Conservation (phyloP, 2,329 filamentous ascomycete species). For the Purpureocillium takamizusanense region DNA sequence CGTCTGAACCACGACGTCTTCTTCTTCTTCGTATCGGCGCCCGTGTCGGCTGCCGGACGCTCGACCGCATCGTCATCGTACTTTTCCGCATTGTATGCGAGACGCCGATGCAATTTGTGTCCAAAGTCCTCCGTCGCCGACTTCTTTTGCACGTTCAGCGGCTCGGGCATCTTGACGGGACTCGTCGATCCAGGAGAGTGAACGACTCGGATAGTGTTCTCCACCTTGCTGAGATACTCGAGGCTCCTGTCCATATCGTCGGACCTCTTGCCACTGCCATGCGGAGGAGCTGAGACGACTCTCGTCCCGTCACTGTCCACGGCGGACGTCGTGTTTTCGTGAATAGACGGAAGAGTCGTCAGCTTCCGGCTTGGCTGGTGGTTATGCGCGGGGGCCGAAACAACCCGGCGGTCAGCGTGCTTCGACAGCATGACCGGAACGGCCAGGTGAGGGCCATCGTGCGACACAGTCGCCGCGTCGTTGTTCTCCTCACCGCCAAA, state of each 20-base stretch:
- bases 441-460: conserved; percentile 18
- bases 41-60: conserved; percentile 8
- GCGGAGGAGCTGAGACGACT: conserved; percentile 36
- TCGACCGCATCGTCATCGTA: conserved; percentile 10
- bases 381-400: conserved; percentile 41
- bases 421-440: conserved; percentile 21
- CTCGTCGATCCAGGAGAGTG: conserved; percentile 33
- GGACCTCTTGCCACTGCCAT: conserved; percentile 19
- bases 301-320: conserved; percentile 26
- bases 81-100: conserved; percentile 8
- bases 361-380: conserved; percentile 25
- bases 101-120: conserved; percentile 10
- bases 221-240: conserved; percentile 34
- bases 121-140: conserved; percentile 12
- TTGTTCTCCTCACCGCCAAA: conserved; percentile 16
- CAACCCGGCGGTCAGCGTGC: conserved; percentile 33
- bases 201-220: conserved; percentile 48
- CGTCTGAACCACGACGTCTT: conserved; percentile 44
- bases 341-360: conserved; percentile 38
- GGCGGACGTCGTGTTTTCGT: conserved; percentile 25
- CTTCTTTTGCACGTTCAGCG: conserved; percentile 34
- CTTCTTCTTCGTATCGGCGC: conserved; percentile 28
- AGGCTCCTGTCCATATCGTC: conserved; percentile 26
- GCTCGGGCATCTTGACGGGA: conserved; percentile 24
- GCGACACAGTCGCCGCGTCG: conserved; percentile 9